Percentiles rank a stretch among this genome's conserved stretches.
Conservation (phyloP, 495 filamentous ascomycete species). For the Lindgomyces ingoldianus region DNA sequence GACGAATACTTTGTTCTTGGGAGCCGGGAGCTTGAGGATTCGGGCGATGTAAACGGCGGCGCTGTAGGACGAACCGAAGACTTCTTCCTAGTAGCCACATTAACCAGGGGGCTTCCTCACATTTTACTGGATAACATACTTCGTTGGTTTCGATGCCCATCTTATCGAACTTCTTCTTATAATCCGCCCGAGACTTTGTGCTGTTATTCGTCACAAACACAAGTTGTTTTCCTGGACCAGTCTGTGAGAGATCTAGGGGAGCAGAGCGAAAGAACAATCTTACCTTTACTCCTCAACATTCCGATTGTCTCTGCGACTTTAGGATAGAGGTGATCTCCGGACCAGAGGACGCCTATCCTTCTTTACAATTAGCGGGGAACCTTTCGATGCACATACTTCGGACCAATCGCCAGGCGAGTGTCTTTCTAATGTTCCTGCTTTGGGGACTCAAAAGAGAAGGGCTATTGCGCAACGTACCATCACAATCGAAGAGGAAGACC, state of each 20-base stretch:
- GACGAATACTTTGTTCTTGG: slow-evolving; percentile 89
- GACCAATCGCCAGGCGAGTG: no score
- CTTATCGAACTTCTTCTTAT: slow-evolving; percentile 83
- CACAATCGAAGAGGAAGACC: slow-evolving; percentile 95
- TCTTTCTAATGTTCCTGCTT: no score
- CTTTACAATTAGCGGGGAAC: slow-evolving; percentile 42
- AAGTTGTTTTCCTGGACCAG: slow-evolving; percentile 72
- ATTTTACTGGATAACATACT: slow-evolving; percentile 43
- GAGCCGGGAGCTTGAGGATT: slow-evolving; percentile 73
- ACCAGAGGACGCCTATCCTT: slow-evolving; percentile 88
- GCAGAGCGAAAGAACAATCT: background rate
- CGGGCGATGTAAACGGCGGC: slow-evolving; percentile 94
- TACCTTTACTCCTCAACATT: slow-evolving; percentile 76
- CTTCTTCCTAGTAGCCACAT: slow-evolving; percentile 68
- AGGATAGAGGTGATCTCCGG: slow-evolving; percentile 83
- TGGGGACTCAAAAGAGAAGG: no score
- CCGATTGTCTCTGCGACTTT: slow-evolving; percentile 81
- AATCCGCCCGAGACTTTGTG: slow-evolving; percentile 90
- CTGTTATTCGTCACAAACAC: slow-evolving; percentile 99
- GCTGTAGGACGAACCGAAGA: slow-evolving; percentile 94
- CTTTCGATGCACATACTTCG: background rate
- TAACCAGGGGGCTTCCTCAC: background rate
- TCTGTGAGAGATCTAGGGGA: background rate
- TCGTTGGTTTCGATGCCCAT: slow-evolving; percentile 76
- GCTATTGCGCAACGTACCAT: slow-evolving; percentile 72